Base-by-base conservation (phyloP, 129 eudicot genomes). In the Erigeron canadensis region DNA sequence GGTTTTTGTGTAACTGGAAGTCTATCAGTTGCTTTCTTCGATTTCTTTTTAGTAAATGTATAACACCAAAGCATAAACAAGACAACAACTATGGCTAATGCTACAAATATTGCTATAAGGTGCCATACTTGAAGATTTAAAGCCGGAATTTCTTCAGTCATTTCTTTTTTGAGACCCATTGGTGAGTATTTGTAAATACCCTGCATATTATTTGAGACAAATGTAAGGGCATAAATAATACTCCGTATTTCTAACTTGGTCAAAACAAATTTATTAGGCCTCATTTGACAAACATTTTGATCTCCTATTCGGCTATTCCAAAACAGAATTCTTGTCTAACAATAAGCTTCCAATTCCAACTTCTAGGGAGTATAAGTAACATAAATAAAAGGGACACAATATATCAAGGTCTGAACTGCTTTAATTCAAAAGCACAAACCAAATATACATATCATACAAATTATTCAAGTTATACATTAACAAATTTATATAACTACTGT, bases 61-160 rank as follows among this genome's bases (percentile, higher is more conserved):
- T 91, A 93, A 65, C 88, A 85, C 81, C 84, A 78, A 70, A 89
- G 87, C 73, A 86, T 38, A 64, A 73, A 65, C 22, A 92, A 79
- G 16, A 80, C 84, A 6, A 85, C 53, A 18, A 83, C 80, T 12
- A 82, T 63, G 34, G 84, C 79, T 43, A 89, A 58, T 65, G 83
- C 95, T 21, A 89, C 84, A 74, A 82, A 81, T 76, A 92, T 79
- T 63, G 82, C 93, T 44, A 92, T 79, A 45, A 89, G 71, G 11
- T 77, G 86, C 98, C 98, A 92, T 83, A 89, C 95, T 79, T 85
- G 73, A 23, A 92, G 89, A 73, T 86, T 81, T 68, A 87, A 79
- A 67, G 88, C 81, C 58, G 84, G 86, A 60, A 86, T 87, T 73
- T 77, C 84, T 80, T 83, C 84, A 7, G 91, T 77, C 79, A 88